phyloP scores from a whole-genome alignment of 148 eudicot species.

The Arctostaphylos glauca region DNA sequence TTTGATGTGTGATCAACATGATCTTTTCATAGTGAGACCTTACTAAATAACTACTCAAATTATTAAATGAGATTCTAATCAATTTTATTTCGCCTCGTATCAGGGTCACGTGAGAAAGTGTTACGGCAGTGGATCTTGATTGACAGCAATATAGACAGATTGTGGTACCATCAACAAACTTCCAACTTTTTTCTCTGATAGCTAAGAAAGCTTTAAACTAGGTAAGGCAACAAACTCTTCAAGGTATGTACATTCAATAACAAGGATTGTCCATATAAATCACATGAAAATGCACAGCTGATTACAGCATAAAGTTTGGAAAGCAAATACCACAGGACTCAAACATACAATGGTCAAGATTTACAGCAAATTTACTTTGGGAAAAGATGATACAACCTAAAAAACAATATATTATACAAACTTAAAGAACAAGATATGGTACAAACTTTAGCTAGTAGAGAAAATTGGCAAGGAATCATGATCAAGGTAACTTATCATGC shows the following conservation, averaged over 20 bases:
- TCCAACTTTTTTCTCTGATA: neutral
- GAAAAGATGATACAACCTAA: neutral
- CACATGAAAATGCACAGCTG: neutral
- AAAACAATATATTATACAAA: neutral
- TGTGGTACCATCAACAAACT: neutral
- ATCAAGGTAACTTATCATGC: conserved; percentile 22
- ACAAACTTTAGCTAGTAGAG: neutral
- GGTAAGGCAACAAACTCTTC: neutral
- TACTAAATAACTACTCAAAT: no score
- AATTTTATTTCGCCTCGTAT: no score
- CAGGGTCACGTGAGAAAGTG: no score
- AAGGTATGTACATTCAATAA: neutral
- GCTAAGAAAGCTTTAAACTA: neutral
- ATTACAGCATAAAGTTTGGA: neutral
- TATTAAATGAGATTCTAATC: no score
- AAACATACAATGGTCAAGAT: neutral
- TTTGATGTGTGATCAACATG: no score
- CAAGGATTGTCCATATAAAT: neutral
- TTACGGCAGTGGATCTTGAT: no score
- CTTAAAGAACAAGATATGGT: neutral
- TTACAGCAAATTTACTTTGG: neutral
- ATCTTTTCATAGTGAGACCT: no score
- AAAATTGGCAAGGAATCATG: neutral
- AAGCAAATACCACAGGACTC: conserved; percentile 3
- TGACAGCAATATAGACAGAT: neutral